Evolutionary conservation across 495 filamentous ascomycete genomes (phyloP), one percentile per base, ranked within the genome.

Genomic region (Xylaria palmicola): DNA sequence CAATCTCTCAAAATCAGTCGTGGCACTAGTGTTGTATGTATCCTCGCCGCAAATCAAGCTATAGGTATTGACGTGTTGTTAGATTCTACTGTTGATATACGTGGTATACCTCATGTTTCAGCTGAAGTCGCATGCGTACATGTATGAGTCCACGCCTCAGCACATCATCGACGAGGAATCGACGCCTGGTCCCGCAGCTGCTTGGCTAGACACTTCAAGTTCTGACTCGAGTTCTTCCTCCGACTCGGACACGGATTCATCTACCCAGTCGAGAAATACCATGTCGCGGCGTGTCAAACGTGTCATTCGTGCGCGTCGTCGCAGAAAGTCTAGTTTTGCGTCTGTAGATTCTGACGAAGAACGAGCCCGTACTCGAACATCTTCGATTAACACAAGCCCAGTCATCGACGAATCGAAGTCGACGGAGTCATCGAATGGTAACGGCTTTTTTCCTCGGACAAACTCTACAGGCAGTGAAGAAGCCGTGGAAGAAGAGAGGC

Each of bases 141-240:
- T 97, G 72, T 97, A 95, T 65, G 89, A 89, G 60, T 93, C 91
- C 65, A 94, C 89, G 7, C 92, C 92, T 12, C 91, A 96, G 69
- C 85, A 90, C 60, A 87, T 93, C 47, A 92, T 96, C 61, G 92
- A 97, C 61, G 89, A 93, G 70, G 90, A 94, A 68, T 87, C 90
- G 0, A 87, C 90, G 49, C 92, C 92, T 4, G 92, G 92, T 57
- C 83, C 93, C 0, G 78, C 92, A n/a, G 88, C 88, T 8, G 88
- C 89, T 26, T 89, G 92, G 66, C 80, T 96, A 71, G 85, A 90
- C 63, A 83, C 84, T 19, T 90, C 88, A 5, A 86, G 81, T 64
- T 90, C 87, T 76, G 83, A 53, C 79, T 81, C 59, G 79, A 83
- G 77, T 68, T 68, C 79, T 66, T 83, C 79, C 12, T 89, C 84